Base-by-base conservation (phyloP, 2,329 filamentous ascomycete species). In the Fusarium sublunatum region DNA sequence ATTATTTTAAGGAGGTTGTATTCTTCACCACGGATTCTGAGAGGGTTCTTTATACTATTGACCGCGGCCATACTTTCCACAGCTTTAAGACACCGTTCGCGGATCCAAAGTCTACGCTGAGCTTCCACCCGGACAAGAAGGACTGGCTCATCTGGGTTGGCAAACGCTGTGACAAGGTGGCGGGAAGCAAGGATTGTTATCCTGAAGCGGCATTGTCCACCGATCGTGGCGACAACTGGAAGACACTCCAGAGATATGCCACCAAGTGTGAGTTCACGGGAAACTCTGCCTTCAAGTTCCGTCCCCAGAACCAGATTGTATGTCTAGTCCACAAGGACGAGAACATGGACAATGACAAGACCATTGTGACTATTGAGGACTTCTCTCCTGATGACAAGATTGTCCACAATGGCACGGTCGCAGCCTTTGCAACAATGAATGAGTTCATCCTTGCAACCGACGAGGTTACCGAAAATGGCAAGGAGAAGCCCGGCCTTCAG, bases 71-170 rank as follows among this genome's bases (percentile, higher is more conserved):
- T 36, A 88, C 81, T 63, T 90, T 95, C 67, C 86, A 91, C 73
- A 82, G 81, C 44, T 96, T 97, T 76, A 77, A 91, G 56, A 87
- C 89, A 3, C 91, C 89, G 1, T 81, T 85, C 38, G 83, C 77
- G 7, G 68, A 79, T 42, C 58, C 65, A 2, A 64, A 72, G 4
- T 72, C 79, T 7, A 83, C 86, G 15, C 82, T 93, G 38, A 82
- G 83, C 32, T 99, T 99, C 79, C 95, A 99, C 70, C 91, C 93
- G 1, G 87, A 90, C 67, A 86, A 90, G 70, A 90, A 89, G 73
- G 91, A 97, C 70, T 97, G 93, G 92, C 82, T 98, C 39, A 91
- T 99, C 60, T 98, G 93, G 93, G 87, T 90, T 44, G 94, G 93
- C 35, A 79, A 87, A 64, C 85, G 89, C 61, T 96, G 92, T 73